A percentile compares a stretch with the other conserved stretches of the same genome.
phyloP scores from a whole-genome alignment of 2,329 filamentous ascomycete species.

The Colletotrichum sansevieriae region DNA sequence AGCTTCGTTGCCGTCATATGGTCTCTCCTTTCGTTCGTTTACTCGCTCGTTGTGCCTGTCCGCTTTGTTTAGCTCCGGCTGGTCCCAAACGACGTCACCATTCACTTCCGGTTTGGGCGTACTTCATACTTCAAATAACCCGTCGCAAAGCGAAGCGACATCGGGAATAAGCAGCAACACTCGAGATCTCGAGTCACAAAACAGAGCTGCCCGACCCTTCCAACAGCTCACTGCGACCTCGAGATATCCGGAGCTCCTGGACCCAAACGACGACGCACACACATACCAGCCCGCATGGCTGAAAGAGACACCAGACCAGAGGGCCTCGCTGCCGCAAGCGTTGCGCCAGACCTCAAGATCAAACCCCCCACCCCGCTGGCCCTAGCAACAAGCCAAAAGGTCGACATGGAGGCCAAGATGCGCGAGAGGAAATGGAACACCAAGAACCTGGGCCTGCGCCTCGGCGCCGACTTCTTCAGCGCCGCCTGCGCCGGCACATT shows the following conservation, averaged over 20 bases:
- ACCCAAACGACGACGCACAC: not conserved
- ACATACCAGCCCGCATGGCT: slow-evolving; percentile 29
- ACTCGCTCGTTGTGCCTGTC: slow-evolving; percentile 3
- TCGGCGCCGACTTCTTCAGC: slow-evolving; percentile 76
- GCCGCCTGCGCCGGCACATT: slow-evolving; percentile 79
- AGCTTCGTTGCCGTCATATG: not conserved
- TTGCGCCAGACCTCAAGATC: slow-evolving; percentile 37
- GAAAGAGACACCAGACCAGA: slow-evolving; percentile 35
- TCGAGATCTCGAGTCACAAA: not conserved
- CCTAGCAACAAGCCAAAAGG: slow-evolving; percentile 44
- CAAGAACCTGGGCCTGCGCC: slow-evolving; percentile 73
- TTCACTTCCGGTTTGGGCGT: not conserved
- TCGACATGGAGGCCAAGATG: slow-evolving; percentile 42
- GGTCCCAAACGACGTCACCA: slow-evolving; percentile 28
- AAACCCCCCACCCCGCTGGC: slow-evolving; percentile 51
- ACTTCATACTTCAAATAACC: slow-evolving; percentile 10
- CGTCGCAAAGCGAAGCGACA: slow-evolving; percentile 34
- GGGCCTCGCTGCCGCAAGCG: slow-evolving; percentile 33
- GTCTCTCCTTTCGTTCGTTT: not conserved
- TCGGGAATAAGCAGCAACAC: not conserved
- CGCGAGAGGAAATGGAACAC: slow-evolving; percentile 74
- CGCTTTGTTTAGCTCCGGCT: slow-evolving; percentile 25
- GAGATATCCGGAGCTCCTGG: not conserved
- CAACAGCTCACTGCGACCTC: not conserved
- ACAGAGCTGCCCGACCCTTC: not conserved